A percentile compares a stretch with the other conserved stretches of the same genome.
These are phyloP conservation scores for Cytospora schulzeri DNA, from an alignment of 2,329 filamentous ascomycete genomes.

Conservation along the genomic window DNA sequence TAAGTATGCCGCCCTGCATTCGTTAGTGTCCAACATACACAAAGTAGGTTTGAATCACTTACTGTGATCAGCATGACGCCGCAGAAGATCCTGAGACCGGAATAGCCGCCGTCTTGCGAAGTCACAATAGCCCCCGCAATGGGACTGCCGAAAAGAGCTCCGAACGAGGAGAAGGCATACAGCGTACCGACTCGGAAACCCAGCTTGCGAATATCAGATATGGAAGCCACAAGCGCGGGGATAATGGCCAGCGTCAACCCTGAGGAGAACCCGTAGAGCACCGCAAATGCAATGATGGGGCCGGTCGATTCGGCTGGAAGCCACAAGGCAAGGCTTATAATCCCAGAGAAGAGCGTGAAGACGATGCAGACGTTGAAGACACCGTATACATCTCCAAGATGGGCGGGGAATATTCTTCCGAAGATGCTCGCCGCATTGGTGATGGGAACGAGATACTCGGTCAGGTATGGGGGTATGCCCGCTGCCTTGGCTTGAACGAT, in stretches of 20 bases:
- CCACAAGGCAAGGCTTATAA: slow-evolving; percentile 38
- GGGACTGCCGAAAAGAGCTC: slow-evolving; percentile 58
- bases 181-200: slow-evolving; percentile 49
- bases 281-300: slow-evolving; percentile 31
- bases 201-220: slow-evolving; percentile 54
- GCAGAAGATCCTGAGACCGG: slow-evolving; percentile 24
- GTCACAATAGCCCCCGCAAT: slow-evolving; percentile 50
- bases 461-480: slow-evolving; percentile 29
- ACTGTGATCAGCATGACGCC: slow-evolving; percentile 7
- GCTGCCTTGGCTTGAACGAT: slow-evolving; percentile 30
- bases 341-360: slow-evolving; percentile 42
- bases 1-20: too few species aligned
- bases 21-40: too few species aligned
- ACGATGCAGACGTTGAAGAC: slow-evolving; percentile 39
- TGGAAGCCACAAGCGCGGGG: slow-evolving; percentile 42
- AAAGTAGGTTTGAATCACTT: too few species aligned
- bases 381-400: slow-evolving; percentile 29
- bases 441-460: slow-evolving; percentile 33
- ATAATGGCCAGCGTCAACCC: slow-evolving; percentile 35
- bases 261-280: slow-evolving; percentile 35
- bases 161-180: slow-evolving; percentile 58
- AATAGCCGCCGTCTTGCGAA: slow-evolving; percentile 13
- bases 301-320: slow-evolving; percentile 30
- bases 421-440: slow-evolving; percentile 33
- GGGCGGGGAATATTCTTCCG: slow-evolving; percentile 26